Conservation (phyloP, 441 rosid genomes). For the Pelargonium cotyledonis region DNA sequence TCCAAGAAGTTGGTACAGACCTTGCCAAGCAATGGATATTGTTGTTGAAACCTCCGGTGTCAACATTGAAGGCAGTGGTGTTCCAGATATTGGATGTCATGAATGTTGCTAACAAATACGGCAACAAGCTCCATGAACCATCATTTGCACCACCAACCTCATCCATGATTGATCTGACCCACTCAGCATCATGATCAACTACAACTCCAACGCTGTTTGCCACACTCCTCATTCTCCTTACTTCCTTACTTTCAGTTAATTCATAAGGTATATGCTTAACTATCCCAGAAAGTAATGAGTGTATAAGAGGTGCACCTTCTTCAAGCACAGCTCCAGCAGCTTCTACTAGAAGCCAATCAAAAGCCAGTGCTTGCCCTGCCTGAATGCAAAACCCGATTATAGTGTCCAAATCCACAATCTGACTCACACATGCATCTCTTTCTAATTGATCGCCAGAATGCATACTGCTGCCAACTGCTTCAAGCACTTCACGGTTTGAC, state of each 20-base stretch:
- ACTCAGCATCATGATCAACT: slow-evolving; percentile 85
- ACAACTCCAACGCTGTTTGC: slow-evolving; percentile 56
- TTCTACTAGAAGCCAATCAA: slow-evolving; percentile 85
- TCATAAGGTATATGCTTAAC: slow-evolving; percentile 81
- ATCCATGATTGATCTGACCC: slow-evolving; percentile 86
- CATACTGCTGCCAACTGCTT: slow-evolving; percentile 86
- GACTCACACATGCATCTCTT: slow-evolving; percentile 69
- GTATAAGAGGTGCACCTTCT: slow-evolving; percentile 76
- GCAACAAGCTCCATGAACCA: slow-evolving; percentile 91
- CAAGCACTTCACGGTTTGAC: slow-evolving; percentile 81
- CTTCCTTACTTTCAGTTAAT: slow-evolving; percentile 78
- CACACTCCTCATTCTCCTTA: slow-evolving; percentile 72
- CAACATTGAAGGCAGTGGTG: slow-evolving; percentile 82
- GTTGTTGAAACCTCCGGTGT: slow-evolving; percentile 95
- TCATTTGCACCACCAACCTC: slow-evolving; percentile 93
- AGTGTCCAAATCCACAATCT: slow-evolving; percentile 91
- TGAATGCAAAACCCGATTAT: slow-evolving; percentile 88
- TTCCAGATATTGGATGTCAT: slow-evolving; percentile 89
- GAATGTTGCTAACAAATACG: slow-evolving; percentile 83
- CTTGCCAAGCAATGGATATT: slow-evolving; percentile 94
- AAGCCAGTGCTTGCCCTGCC: slow-evolving; percentile 97
- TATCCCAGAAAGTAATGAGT: slow-evolving; percentile 70
- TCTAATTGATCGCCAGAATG: slow-evolving; percentile 90
- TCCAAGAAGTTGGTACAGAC: slow-evolving; percentile 25
- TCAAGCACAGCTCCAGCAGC: slow-evolving; percentile 89